Percentiles rank a stretch among this genome's conserved stretches.
Conservation (phyloP, 1,284 basidiomycete genomes). For the Ustilago nuda region DNA sequence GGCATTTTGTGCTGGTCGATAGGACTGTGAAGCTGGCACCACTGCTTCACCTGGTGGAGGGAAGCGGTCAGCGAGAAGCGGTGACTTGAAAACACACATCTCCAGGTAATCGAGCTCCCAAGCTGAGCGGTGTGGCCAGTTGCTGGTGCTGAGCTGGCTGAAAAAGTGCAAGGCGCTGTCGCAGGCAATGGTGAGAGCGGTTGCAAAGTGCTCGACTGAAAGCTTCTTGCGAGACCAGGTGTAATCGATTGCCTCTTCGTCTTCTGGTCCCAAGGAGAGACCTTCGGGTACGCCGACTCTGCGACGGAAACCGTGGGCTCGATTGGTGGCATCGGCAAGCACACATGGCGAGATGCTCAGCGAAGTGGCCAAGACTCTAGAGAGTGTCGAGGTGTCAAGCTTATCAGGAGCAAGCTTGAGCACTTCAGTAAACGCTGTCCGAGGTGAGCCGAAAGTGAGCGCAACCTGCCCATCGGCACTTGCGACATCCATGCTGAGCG, state of each 20-base stretch:
- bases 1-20: conserved; percentile 34
- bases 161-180: conserved; percentile 54
- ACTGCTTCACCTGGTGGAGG: conserved; percentile 56
- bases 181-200: conserved; percentile 46
- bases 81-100: conserved; percentile 62
- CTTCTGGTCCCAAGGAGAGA: conserved; percentile 49
- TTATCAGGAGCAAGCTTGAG: conserved; percentile 32
- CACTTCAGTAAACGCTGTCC: conserved; percentile 23
- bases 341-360: conserved; percentile 55
- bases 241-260: conserved; percentile 61
- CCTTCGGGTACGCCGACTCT: conserved; percentile 61
- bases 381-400: conserved; percentile 34
- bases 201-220: conserved; percentile 53
- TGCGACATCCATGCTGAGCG: conserved; percentile 20
- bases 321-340: conserved; percentile 48
- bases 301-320: conserved; percentile 55
- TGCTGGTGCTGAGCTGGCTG: conserved; percentile 43
- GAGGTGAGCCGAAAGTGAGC: conserved; percentile 37
- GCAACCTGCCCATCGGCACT: conserved; percentile 30
- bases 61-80: conserved; percentile 58
- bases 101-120: conserved; percentile 68
- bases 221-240: conserved; percentile 62
- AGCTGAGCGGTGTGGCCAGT: conserved; percentile 56
- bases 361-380: conserved; percentile 38
- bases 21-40: conserved; percentile 44